Evolutionary conservation across 495 filamentous ascomycete genomes (phyloP).

Genomic region (Jackrogersella multiformis): DNA sequence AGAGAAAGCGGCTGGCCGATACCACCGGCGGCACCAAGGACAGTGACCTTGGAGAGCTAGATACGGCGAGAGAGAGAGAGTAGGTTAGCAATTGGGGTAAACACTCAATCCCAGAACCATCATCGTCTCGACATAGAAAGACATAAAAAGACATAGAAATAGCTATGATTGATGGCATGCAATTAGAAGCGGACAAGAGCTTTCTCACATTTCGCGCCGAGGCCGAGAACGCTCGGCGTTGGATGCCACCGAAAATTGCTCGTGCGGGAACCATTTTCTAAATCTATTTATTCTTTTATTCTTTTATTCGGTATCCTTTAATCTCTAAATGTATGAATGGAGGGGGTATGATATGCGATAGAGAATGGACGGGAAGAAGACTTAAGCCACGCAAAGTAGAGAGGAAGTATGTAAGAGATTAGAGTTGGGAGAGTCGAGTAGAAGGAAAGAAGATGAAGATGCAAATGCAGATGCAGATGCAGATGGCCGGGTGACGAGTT

Average conservation of each 20-base stretch:
- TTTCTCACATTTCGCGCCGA: conserved; percentile 83
- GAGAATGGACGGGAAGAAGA: neutral
- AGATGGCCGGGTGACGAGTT: too few relatives aligned
- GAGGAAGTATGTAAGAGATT: neutral
- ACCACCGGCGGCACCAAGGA: conserved; percentile 94
- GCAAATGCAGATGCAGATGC: too few relatives aligned
- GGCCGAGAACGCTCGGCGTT: conserved; percentile 93
- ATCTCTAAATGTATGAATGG: conserved; percentile 16
- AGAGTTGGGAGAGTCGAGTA: neutral
- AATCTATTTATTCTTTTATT: neutral
- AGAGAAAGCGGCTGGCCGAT: conserved; percentile 98
- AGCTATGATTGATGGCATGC: neutral
- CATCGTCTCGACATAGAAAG: too few relatives aligned
- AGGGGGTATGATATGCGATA: neutral
- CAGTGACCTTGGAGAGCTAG: conserved; percentile 94
- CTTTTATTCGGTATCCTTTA: too few relatives aligned
- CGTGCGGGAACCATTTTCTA: conserved; percentile 45
- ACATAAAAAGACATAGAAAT: too few relatives aligned
- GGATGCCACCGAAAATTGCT: conserved; percentile 58
- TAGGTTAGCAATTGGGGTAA: conserved; percentile 34
- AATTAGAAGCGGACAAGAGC: conserved; percentile 15
- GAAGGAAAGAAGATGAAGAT: conserved; percentile 7
- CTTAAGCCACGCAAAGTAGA: neutral
- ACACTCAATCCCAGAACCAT: too few relatives aligned
- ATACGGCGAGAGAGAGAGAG: conserved; percentile 10